Evolutionary conservation across 768 basidiomycete species (phyloP).

Genomic region (Serendipita sp.): DNA sequence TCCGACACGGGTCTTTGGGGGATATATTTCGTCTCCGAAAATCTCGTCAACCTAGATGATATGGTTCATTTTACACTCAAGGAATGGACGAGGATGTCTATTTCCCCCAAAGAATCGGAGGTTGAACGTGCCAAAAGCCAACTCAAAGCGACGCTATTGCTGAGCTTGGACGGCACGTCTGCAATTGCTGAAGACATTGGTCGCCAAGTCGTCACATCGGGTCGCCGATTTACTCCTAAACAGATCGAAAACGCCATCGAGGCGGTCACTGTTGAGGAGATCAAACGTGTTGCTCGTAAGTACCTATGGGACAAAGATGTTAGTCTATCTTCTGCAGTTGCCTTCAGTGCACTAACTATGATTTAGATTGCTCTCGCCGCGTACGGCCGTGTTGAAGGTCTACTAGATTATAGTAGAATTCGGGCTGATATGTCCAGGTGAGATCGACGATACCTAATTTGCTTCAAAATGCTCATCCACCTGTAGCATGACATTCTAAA

Average conservation of each 20-base stretch:
- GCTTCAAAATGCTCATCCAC: no score
- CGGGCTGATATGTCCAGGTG: constrained; percentile 26
- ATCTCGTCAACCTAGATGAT: constrained; percentile 85
- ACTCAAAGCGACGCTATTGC: constrained; percentile 83
- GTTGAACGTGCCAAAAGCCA: constrained; percentile 98
- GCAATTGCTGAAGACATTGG: constrained; percentile 94
- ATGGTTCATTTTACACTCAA: constrained; percentile 82
- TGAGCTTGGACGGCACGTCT: constrained; percentile 88
- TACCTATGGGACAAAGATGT: constrained; percentile 97
- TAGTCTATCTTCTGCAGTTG: constrained; percentile 17
- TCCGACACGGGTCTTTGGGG: constrained; percentile 99
- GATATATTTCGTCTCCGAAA: constrained; percentile 92
- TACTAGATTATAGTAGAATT: constrained; percentile 82
- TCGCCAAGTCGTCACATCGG: constrained; percentile 90
- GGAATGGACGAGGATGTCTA: constrained; percentile 93
- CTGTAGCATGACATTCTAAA: no score
- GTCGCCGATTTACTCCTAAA: constrained; percentile 73
- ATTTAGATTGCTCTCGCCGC: constrained; percentile 70
- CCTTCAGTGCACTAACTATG: constrained; percentile 9
- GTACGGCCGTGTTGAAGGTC: constrained; percentile 76
- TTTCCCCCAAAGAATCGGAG: constrained; percentile 65
- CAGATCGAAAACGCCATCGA: constrained; percentile 91
- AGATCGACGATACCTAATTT: constrained; percentile 16
- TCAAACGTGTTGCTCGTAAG: constrained; percentile 87
- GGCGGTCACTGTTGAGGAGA: constrained; percentile 72